These are phyloP conservation scores for Musa itinerans DNA, from an alignment of 176 grass and related monocot species.

Conservation along the genomic window DNA sequence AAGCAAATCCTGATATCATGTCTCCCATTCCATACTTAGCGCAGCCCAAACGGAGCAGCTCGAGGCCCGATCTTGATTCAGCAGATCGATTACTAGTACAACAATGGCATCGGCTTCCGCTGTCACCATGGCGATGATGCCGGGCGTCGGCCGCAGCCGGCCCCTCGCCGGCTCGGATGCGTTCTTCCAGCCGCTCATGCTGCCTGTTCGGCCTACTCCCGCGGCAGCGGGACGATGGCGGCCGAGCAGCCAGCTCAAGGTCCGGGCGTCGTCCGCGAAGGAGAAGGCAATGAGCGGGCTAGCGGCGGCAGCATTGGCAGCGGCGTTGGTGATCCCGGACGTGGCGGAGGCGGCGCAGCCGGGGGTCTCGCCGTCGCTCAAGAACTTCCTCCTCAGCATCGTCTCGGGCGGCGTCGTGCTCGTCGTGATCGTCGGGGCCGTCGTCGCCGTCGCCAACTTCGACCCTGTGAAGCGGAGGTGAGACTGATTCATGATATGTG, in stretches of 20 bases:
- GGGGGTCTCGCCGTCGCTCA: slow-evolving; percentile 25
- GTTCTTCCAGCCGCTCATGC: neutral
- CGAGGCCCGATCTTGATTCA: neutral
- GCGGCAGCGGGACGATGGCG: neutral
- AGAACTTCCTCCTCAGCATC: slow-evolving; percentile 39
- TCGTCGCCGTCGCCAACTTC: slow-evolving; percentile 29
- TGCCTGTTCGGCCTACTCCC: neutral
- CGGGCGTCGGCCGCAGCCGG: slow-evolving; percentile 1
- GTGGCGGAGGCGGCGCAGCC: slow-evolving; percentile 27
- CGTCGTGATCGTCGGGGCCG: slow-evolving; percentile 21
- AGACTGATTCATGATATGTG: neutral
- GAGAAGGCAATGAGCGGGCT: slow-evolving; percentile 21
- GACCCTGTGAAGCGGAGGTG: slow-evolving; percentile 34
- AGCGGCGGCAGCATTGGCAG: slow-evolving; percentile 23
- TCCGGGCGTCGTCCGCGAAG: slow-evolving; percentile 2
- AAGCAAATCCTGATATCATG: neutral
- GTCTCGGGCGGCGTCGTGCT: slow-evolving; percentile 26
- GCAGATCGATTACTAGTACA: neutral
- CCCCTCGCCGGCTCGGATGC: neutral
- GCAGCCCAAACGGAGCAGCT: neutral
- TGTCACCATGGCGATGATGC: slow-evolving; percentile 24
- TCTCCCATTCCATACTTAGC: too few relatives aligned
- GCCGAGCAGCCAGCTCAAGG: neutral
- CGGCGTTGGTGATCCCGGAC: slow-evolving; percentile 26
- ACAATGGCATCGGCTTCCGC: neutral